These are phyloP conservation scores for Kitagawia praeruptora DNA, from an alignment of 129 eudicot genomes.

Conservation along the genomic window DNA sequence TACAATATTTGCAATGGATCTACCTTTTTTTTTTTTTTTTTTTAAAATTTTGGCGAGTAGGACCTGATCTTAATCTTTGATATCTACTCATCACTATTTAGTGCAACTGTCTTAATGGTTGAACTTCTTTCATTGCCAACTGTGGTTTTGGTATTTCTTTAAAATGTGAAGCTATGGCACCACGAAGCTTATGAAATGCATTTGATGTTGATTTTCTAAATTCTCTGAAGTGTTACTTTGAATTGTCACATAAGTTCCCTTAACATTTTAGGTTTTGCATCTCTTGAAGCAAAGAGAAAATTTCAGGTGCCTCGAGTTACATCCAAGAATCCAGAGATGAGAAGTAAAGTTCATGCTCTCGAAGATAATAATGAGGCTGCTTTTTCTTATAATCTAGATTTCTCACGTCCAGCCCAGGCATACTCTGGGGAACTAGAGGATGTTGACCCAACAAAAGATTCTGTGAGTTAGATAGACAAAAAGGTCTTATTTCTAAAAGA, in stretches of 20 bases:
- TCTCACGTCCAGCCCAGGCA: constrained; percentile 1
- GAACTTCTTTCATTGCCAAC: not conserved
- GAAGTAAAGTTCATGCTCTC: constrained; percentile 16
- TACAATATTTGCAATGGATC: not conserved
- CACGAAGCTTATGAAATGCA: not conserved
- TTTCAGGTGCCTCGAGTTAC: constrained; percentile 70
- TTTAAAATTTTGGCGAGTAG: not conserved
- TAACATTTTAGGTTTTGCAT: constrained; percentile 74
- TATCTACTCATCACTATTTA: not conserved
- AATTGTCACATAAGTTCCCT: constrained; percentile 20
- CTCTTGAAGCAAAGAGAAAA: constrained; percentile 86
- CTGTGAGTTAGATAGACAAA: constrained; percentile 13
- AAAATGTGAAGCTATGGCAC: not conserved
- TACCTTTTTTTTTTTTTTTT: too few relatives aligned
- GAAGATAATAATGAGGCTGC: constrained; percentile 23
- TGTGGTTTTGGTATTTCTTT: not conserved
- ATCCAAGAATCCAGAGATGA: constrained; percentile 36
- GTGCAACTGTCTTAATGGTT: not conserved
- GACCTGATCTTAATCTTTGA: not conserved
- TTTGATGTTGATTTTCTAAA: not conserved
- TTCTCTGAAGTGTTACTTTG: not conserved
- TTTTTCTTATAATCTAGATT: constrained; percentile 6
- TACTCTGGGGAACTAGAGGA: not conserved
- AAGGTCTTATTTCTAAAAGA: not conserved
- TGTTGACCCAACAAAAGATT: not conserved